Evolutionary conservation across 2,329 filamentous ascomycete species (phyloP), one percentile per base, ranked within the genome.

Genomic region (Aspergillus carbonarius): DNA sequence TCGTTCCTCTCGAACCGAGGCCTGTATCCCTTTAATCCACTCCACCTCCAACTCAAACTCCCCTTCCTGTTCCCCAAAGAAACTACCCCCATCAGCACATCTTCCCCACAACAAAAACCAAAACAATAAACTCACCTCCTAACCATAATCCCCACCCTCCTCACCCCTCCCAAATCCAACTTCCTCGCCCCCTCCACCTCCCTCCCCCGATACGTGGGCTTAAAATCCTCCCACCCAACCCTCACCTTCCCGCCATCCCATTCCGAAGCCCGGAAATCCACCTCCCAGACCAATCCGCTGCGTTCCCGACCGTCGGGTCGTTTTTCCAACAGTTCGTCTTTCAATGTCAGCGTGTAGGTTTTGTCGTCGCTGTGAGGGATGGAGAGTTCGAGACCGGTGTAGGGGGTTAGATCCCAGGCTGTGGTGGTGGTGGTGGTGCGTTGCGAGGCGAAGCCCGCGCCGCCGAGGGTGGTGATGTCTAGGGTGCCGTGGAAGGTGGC

Each of bases 391-490:
- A 92, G 74, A 2, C 89, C 89, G 47, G 85, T 81, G 65, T 87
- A 89, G 10, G 66, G 69, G 1, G 82, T 83, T 7, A 95, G 75
- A 66, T 95, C 83, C 83, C 88, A 89, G 23, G 76, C 75, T 13
- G 81, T 74, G 39, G 82, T 76, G 7, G 86, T 84, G 39, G 74
- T 74, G 3, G 80, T 81, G 4, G 88, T 92, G 48, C 88, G 84
- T 71, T 93, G 91, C 4, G 88, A 91, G 9, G 91, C 91, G 70
- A 96, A 95, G 5, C 91, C 91, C 0, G 91, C 91, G 30, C 90
- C 90, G 25, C 90, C 90, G 0, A 95, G 84, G 0, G 89, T 86
- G 54, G 82, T 82, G 62, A 88, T 91, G 74, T 95, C 90, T 18
- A 95, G 81, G 23, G 80, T 79, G 2, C 91, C 91, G 63, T 84